Base-by-base conservation (phyloP, 2,329 filamentous ascomycete genomes). In the Calonectria honghensis region DNA sequence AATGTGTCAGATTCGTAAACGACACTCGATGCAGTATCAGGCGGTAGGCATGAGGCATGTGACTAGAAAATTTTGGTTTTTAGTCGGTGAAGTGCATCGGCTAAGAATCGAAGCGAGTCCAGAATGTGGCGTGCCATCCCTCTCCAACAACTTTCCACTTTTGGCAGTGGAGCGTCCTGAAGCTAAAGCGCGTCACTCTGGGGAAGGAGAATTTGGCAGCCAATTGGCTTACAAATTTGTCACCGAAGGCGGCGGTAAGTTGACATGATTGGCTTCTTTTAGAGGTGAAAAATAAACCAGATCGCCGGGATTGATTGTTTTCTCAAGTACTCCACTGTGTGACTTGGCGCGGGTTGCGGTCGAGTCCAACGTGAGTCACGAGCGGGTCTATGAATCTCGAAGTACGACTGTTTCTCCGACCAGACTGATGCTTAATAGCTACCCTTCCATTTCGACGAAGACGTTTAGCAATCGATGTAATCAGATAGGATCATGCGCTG, bases 131-230 rank as follows among this genome's bases (percentile, higher is more conserved):
- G 52, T n/a, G 18, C 18, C 20, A 35, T 37, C 13, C 52, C 13
- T 59, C 54, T 59, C 54, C 54, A 59, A 24, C 54, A 37, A 59
- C 31, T 59, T 59, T 59, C 54, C 54, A 24, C 54, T 59, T 59
- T 24, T 3, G 54, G 54, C 32, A 37, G 32, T 37, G 54, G 54
- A 59, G 54, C 45, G 3, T 54, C 29, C 27, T 4, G 24, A 54
- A 20, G 51, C 45, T 24, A n/a, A 7, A n/a, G 20, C n/a, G 45
- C 20, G 9, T 48, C 45, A 24, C 45, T 4, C 10, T 41, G 14
- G 31, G 9, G 32, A 45, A 45, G 18, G n/a, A 45, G 18, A 18
- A 45, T 0, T n/a, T 10, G 2, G 18, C 41, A 45, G 18, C 6
- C 18, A n/a, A 18, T 18, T 45, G 41, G 41, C 18, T 45, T 45